Percentiles rank a stretch among this genome's conserved stretches.
phyloP scores from a whole-genome alignment of 306 rosid species.

The Hippophae tibetana region DNA sequence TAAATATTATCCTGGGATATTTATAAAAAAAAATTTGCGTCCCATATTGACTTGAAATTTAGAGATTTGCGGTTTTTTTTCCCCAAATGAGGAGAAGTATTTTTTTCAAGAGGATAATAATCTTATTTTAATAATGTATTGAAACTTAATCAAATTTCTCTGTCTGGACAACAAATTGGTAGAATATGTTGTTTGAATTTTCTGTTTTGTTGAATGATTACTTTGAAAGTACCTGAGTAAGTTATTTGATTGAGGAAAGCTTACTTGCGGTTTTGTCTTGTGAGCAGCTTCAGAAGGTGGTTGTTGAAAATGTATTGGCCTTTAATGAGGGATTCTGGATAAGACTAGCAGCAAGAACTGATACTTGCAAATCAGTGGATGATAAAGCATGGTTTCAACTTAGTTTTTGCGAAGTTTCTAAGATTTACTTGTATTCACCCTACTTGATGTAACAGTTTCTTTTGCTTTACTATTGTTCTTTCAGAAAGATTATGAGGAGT shows the following conservation, averaged over 20 bases:
- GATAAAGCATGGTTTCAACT: constrained; percentile 60
- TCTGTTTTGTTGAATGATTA: not conserved
- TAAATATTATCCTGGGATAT: too few relatives aligned
- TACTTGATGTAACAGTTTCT: constrained; percentile 10
- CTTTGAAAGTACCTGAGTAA: not conserved
- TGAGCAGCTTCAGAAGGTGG: constrained; percentile 77
- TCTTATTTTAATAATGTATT: too few relatives aligned
- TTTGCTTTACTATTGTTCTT: constrained; percentile 17
- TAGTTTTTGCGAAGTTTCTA: constrained; percentile 9
- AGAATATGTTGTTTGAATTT: not conserved
- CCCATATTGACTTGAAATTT: too few relatives aligned
- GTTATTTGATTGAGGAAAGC: constrained; percentile 5
- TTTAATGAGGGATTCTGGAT: constrained; percentile 81
- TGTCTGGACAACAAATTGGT: not conserved
- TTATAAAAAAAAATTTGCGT: too few relatives aligned
- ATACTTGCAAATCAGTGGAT: constrained; percentile 87
- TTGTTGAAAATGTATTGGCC: constrained; percentile 74
- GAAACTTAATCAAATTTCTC: too few relatives aligned
- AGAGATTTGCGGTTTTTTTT: too few relatives aligned
- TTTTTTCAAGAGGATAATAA: too few relatives aligned
- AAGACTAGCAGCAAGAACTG: constrained; percentile 79
- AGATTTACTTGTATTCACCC: constrained; percentile 9
- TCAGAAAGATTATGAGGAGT: constrained; percentile 91
- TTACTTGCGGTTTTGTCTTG: constrained; percentile 18
- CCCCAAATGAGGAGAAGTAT: too few relatives aligned